A percentile compares a stretch with the other conserved stretches of the same genome.
Evolutionary conservation across 2,329 filamentous ascomycete species (phyloP).

Genomic region (Chaetothyriales sp.): DNA sequence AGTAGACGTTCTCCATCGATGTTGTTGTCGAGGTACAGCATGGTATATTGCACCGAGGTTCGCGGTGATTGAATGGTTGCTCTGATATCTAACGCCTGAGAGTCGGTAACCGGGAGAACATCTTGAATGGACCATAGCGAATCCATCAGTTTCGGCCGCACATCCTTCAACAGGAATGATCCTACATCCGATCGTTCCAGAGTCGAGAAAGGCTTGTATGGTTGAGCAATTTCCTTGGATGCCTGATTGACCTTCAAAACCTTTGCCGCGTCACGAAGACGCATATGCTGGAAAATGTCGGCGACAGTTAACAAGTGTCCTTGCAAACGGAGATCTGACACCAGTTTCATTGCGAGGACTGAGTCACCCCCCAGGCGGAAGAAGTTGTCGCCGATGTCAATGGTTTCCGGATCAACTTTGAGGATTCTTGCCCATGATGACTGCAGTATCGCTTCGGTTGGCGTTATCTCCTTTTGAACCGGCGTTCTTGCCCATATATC

Average conservation of each 20-base stretch:
- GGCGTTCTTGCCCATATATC: conserved; percentile 25
- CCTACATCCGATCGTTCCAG: conserved; percentile 30
- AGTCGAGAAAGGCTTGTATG: conserved; percentile 39
- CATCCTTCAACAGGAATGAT: conserved; percentile 33
- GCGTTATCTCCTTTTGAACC: conserved; percentile 22
- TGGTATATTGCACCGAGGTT: conserved; percentile 50
- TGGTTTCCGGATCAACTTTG: conserved; percentile 29
- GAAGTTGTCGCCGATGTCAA: conserved; percentile 19
- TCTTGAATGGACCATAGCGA: conserved; percentile 40
- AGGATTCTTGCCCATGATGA: conserved; percentile 5
- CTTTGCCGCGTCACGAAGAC: conserved; percentile 40
- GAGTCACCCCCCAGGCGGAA: conserved; percentile 23
- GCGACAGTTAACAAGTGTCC: conserved; percentile 17
- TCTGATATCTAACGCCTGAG: conserved; percentile 46
- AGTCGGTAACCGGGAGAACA: conserved; percentile 44
- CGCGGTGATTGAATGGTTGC: conserved; percentile 45
- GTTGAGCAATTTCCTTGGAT: conserved; percentile 10
- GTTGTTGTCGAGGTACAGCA: conserved; percentile 45
- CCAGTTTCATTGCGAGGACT: conserved; percentile 21
- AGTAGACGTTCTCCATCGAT: conserved; percentile 39
- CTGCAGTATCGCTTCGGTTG: conserved; percentile 24
- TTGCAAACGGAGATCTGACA: conserved; percentile 10
- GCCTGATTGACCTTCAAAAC: conserved; percentile 28
- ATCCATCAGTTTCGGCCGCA: conserved; percentile 40
- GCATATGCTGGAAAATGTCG: conserved; percentile 24